Evolutionary conservation across 192 early-diverging fungal species (phyloP), one percentile per base, ranked within the genome.

Genomic region (Phlyctochytrium bullatum): DNA sequence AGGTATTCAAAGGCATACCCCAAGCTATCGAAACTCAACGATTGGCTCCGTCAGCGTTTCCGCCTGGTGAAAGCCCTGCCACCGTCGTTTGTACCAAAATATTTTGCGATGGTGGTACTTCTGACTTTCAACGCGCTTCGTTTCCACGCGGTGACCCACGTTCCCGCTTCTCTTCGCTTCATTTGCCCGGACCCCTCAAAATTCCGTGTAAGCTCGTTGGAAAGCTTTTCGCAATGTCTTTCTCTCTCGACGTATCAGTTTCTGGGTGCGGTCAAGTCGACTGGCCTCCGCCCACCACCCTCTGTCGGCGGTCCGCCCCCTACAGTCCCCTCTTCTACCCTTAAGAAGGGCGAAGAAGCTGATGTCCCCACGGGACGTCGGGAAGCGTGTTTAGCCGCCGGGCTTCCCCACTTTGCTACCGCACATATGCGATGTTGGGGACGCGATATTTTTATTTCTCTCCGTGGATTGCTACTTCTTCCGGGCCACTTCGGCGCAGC

Each of bases 341-440:
- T n/a, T n/a, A n/a, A n/a, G n/a, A n/a, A n/a, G n/a, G n/a, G n/a
- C n/a, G n/a, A n/a, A n/a, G n/a, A n/a, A n/a, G 59, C 28, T 33
- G 54, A n/a, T 16, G 52, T 17, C 36, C 51, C 34, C 6, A 27
- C 0, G 32, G 52, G n/a, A 20, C 24, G 80, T 83, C 54, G 72
- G 17, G 33, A 32, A 1, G 60, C 83, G 0, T 76, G 88, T 51
- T 80, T 98, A 72, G 96, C 96, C 47, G 97, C 97, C 2, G 97
- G 97, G 2, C 79, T 99, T 52, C 90, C 95, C 25, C 96, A 98
- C 65, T 99, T 99, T 65, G 86, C 95, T 2, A 88, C 88, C 6
- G 80, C 87, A 50, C 90, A 96, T 63, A 96, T 96, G 93, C 86
- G 97, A 51, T 90, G 89, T 68, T 99, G 97, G 97, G 97, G 97